phyloP scores from a whole-genome alignment of 441 rosid genomes.

The Bruguiera hainesii region DNA sequence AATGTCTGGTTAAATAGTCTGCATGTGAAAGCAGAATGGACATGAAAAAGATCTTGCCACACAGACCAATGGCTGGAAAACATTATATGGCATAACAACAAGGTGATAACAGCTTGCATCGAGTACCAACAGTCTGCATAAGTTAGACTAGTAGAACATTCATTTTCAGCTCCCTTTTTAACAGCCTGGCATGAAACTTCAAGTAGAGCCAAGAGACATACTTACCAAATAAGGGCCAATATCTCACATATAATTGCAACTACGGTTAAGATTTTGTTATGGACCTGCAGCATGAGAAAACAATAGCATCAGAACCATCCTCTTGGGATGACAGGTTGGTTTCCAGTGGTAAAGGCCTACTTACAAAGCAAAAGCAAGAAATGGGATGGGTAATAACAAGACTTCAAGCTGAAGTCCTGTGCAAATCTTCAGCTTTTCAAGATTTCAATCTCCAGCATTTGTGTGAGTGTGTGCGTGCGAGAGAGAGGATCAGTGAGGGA shows the following conservation, averaged over 20 bases:
- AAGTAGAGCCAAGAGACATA: slow-evolving; percentile 5
- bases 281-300: slow-evolving; percentile 51
- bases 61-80: slow-evolving; percentile 1
- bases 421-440: neutral
- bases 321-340: neutral
- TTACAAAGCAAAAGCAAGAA: too few relatives aligned
- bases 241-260: slow-evolving; percentile 76
- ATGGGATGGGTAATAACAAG: too few relatives aligned
- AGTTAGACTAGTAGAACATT: too few relatives aligned
- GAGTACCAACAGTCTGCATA: neutral
- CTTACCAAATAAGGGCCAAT: slow-evolving; percentile 86
- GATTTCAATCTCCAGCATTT: neutral
- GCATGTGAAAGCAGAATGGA: neutral
- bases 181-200: neutral
- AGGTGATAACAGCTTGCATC: neutral
- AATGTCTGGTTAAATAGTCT: neutral
- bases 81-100: neutral
- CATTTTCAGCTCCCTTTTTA: neutral
- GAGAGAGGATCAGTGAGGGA: neutral
- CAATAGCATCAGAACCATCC: neutral
- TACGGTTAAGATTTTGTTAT: slow-evolving; percentile 68
- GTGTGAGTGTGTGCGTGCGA: neutral
- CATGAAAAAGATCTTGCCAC: neutral
- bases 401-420: too few relatives aligned
- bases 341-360: too few relatives aligned